These are phyloP conservation scores for Chlorella sp. DNA, from an alignment of 139 green algal species.

Conservation along the genomic window DNA sequence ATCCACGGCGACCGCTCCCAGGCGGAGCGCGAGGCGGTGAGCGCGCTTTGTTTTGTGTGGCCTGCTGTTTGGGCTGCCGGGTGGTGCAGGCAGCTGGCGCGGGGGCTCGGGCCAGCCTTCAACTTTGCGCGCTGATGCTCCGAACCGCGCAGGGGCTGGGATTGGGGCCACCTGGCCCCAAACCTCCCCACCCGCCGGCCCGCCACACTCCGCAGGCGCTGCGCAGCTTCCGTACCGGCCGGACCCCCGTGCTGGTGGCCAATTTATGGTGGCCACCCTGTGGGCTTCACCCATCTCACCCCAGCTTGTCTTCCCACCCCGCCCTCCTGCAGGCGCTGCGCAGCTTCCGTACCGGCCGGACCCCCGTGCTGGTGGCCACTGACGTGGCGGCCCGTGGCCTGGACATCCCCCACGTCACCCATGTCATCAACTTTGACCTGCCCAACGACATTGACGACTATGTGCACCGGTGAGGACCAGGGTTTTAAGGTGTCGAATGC, in stretches of 20 bases:
- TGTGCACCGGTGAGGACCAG: slow-evolving; percentile 59
- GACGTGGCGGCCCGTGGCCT: slow-evolving; percentile 97
- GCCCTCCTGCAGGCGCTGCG: slow-evolving; percentile 52
- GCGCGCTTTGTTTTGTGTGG: not conserved
- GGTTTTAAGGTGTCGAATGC: too few species aligned
- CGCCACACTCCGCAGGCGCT: too few species aligned
- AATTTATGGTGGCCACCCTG: slow-evolving; percentile 48
- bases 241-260: slow-evolving; percentile 86
- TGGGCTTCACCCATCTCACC: too few species aligned
- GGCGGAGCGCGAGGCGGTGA: slow-evolving; percentile 80
- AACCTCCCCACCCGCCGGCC: too few species aligned
- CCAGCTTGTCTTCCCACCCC: too few species aligned
- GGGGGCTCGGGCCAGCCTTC: too few species aligned
- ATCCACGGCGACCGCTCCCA: slow-evolving; percentile 97
- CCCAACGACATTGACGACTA: slow-evolving; percentile 91
- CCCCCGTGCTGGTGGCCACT: slow-evolving; percentile 90
- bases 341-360: slow-evolving; percentile 87
- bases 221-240: slow-evolving; percentile 85
- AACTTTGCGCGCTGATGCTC: too few species aligned
- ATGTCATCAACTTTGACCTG: slow-evolving; percentile 91
- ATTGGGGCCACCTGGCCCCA: too few species aligned
- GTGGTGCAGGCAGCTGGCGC: too few species aligned
- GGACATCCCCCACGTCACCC: slow-evolving; percentile 87
- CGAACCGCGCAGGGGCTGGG: too few species aligned
- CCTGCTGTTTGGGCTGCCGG: not conserved